phyloP scores from a whole-genome alignment of 371 early-diverging fungal species.

The Blakeslea trispora region DNA sequence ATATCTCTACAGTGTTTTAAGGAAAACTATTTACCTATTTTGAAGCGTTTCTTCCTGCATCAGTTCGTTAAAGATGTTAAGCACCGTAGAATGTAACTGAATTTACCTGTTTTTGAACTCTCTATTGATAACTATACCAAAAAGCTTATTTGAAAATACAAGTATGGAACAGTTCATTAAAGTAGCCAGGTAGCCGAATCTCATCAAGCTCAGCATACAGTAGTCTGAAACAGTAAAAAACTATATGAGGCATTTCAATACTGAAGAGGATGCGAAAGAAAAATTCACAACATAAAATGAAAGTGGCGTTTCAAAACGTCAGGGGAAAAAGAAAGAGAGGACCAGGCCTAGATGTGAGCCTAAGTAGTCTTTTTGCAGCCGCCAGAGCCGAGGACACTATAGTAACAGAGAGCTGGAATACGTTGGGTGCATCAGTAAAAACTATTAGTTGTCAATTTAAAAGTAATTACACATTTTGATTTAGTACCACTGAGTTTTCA shows the following conservation, averaged over 20 bases:
- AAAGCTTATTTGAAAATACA: constrained; percentile 10
- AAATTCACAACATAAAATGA: constrained; percentile 10
- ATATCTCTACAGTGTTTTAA: too few species aligned
- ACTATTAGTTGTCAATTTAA: constrained; percentile 6
- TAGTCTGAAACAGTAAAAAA: too few species aligned
- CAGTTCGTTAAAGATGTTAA: constrained; percentile 5
- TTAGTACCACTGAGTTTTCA: constrained; percentile 8
- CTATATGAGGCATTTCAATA: constrained; percentile 12
- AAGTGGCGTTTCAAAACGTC: constrained; percentile 11
- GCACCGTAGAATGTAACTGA: constrained; percentile 11
- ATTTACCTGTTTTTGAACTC: constrained; percentile 15
- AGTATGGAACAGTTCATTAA: constrained; percentile 14
- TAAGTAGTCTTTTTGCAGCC: constrained; percentile 9
- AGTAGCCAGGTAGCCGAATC: constrained; percentile 12
- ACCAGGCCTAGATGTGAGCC: constrained; percentile 6
- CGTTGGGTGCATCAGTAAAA: constrained; percentile 8
- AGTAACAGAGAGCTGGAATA: constrained; percentile 9
- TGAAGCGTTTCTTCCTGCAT: constrained; percentile 6
- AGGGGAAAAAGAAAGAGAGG: constrained; percentile 8
- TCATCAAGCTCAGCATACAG: constrained; percentile 11
- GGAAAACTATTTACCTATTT: constrained; percentile 3
- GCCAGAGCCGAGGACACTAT: constrained; percentile 5
- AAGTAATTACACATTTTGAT: constrained; percentile 8
- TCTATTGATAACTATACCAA: constrained; percentile 13
- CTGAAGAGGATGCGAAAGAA: constrained; percentile 13